Evolutionary conservation across 1,139 yeast species (phyloP).

Genomic region (Candida smagusa): DNA sequence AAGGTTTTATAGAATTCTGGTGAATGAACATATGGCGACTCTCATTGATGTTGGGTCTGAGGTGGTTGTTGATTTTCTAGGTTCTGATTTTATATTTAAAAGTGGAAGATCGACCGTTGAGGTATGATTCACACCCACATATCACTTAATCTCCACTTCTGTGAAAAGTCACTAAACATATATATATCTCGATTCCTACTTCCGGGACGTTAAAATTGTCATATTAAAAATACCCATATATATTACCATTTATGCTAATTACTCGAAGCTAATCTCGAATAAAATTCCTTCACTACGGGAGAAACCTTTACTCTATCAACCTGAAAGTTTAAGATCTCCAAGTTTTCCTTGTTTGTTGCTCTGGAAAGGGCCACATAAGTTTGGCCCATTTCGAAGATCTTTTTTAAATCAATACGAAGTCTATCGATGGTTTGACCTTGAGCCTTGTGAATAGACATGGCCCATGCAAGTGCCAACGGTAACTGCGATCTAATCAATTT

Average conservation of each 20-base stretch:
- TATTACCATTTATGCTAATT: background rate
- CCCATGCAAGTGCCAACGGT: slow-evolving; percentile 83
- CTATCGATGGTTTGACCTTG: slow-evolving; percentile 87
- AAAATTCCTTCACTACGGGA: slow-evolving; percentile 64
- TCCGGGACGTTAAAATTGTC: no score
- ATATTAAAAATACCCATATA: background rate
- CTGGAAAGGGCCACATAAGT: slow-evolving; percentile 93
- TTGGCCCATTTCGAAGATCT: slow-evolving; percentile 84
- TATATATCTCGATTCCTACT: no score
- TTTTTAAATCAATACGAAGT: slow-evolving; percentile 69
- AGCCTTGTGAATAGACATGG: slow-evolving; percentile 84
- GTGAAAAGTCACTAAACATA: no score
- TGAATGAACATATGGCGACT: background rate
- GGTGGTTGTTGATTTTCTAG: no score
- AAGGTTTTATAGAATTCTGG: background rate
- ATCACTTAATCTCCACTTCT: no score
- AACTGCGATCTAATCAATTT: slow-evolving; percentile 61
- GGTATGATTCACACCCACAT: no score
- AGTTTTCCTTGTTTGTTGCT: slow-evolving; percentile 70
- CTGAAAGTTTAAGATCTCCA: slow-evolving; percentile 73
- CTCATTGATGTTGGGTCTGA: background rate
- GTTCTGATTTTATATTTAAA: no score
- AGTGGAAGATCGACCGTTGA: no score
- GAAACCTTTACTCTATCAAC: slow-evolving; percentile 63
- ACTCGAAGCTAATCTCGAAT: slow-evolving; percentile 20